phyloP scores from a whole-genome alignment of 257 asterid species.

The Solanum peruvianum region DNA sequence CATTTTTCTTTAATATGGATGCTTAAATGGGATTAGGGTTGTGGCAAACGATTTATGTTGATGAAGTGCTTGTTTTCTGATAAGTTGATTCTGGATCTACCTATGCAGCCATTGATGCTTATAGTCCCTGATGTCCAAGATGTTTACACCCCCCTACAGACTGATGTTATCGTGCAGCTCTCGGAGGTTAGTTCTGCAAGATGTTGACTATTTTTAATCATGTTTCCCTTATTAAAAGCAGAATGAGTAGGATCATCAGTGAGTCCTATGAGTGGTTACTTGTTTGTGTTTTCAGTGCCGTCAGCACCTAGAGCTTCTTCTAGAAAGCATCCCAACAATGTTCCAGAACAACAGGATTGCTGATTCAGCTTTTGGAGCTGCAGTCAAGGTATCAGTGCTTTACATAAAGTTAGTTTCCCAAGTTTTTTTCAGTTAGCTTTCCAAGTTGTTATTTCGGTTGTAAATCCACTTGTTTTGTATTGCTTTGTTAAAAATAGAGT shows the following conservation, averaged over 20 bases:
- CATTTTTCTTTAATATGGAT: neutral
- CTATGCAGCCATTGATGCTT: constrained; percentile 92
- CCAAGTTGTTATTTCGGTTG: neutral
- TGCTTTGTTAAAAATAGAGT: neutral
- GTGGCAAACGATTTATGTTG: neutral
- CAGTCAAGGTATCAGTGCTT: constrained; percentile 52
- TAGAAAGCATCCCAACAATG: constrained; percentile 86
- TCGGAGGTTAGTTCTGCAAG: constrained; percentile 53
- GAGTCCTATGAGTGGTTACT: neutral
- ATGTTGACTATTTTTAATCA: constrained; percentile 1
- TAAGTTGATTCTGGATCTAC: constrained; percentile 3
- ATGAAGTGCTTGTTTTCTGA: neutral
- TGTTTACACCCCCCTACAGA: constrained; percentile 90
- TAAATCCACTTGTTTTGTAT: neutral
- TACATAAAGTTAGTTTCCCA: neutral
- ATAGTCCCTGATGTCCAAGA: constrained; percentile 96
- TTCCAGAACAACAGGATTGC: constrained; percentile 69
- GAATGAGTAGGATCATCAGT: neutral
- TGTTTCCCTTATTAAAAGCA: neutral
- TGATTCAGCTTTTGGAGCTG: constrained; percentile 95
- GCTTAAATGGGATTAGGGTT: neutral
- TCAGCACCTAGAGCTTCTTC: constrained; percentile 70
- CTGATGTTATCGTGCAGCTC: constrained; percentile 85
- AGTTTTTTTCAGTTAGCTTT: neutral
- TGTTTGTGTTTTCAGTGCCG: constrained; percentile 54